phyloP scores from a whole-genome alignment of 305 asterid genomes.

The Fraxinus paxiana region DNA sequence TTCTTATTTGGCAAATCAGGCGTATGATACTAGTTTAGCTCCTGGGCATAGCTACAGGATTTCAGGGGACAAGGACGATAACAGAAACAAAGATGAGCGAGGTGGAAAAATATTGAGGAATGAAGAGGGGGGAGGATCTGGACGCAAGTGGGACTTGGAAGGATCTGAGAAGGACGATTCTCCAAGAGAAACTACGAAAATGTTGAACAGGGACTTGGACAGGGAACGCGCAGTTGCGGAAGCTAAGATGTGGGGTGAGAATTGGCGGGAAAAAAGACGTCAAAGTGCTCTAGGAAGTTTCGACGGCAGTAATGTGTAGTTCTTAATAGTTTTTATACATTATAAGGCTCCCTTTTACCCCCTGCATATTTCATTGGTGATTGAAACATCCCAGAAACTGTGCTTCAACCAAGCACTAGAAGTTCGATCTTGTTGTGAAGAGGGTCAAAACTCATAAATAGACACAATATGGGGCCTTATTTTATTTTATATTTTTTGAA shows the following conservation, averaged over 20 bases:
- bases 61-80: slow-evolving; percentile 33
- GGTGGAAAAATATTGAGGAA: slow-evolving; percentile 49
- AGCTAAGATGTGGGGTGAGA: slow-evolving; percentile 97
- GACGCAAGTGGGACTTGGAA: no score
- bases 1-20: slow-evolving; percentile 82
- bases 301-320: slow-evolving; percentile 48
- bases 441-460: not conserved
- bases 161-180: no score
- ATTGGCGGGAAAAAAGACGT: slow-evolving; percentile 64
- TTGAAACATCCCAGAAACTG: not conserved
- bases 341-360: not conserved
- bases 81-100: slow-evolving; percentile 47
- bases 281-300: slow-evolving; percentile 63
- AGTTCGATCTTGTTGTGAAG: not conserved
- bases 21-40: slow-evolving; percentile 46
- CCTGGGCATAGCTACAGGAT: slow-evolving; percentile 22
- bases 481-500: not conserved
- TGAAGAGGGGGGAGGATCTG: not conserved
- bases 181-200: no score
- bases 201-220: no score
- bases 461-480: not conserved
- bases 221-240: slow-evolving; percentile 66
- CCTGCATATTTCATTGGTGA: not conserved
- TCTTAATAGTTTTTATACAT: not conserved
- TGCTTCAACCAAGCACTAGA: not conserved